Base-by-base conservation (phyloP, 345 rosid species). In the Alliaria petiolata region DNA sequence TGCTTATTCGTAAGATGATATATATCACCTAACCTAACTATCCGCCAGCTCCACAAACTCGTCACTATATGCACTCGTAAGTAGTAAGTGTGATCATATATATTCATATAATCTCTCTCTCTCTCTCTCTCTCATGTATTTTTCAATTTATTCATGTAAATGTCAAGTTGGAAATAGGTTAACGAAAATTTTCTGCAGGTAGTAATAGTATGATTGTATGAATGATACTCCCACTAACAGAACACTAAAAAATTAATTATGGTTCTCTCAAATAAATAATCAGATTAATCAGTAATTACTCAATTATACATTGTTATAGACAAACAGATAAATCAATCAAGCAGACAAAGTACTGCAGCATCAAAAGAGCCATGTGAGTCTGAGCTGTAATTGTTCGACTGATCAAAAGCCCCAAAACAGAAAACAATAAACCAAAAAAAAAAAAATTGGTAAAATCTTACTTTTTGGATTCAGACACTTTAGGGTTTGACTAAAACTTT, bases 341-440 rank as follows among this genome's bases (percentile, higher is more conserved):
- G 71, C 43, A 39, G 75, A 70, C 67, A 75, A 78, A 72, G 14
- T 4, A 49, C 75, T 65, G 66, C 39, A 38, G 28, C 51, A 46
- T 45, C 35, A 65, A 62, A 47, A 60, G 25, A 38, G 62, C 81
- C 86, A 83, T 83, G 86, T 83, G 85, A 65, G 62, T 11, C 66
- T 72, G 80, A 80, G 86, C 84, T 83, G 86, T 73, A 74, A 10
- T 33, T 70, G 79, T 20, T 56, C 19, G 16, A 15, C 65, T 69
- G 30, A 76, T 46, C 70, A 69, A 62, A 76, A 75, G 56, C 64
- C 59, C 68, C 61, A 47, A 66, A 65, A 74, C 66, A 65, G 53
- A 47, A 57, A 49, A 74, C 43, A 46, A 57, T 46, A 5, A 50
- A 17, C 8, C 7, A 5, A 10, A 26, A 17, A 0, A 38, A 30